A percentile compares a stretch with the other conserved stretches of the same genome.
Conservation (phyloP, 495 filamentous ascomycete species). For the Parathielavia hyrcaniae region DNA sequence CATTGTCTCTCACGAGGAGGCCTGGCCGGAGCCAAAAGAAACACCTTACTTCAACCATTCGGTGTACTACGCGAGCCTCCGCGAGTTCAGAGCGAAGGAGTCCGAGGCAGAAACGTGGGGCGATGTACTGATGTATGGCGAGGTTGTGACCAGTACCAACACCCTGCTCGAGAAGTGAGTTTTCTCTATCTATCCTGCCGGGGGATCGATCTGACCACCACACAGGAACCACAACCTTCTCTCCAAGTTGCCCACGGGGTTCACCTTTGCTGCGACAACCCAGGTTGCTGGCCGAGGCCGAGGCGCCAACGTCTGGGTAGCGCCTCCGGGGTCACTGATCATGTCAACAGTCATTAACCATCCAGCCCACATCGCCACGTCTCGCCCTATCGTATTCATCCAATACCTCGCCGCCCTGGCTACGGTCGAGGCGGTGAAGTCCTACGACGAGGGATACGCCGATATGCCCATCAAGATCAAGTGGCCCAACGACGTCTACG, state of each 20-base stretch:
- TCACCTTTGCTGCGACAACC: slow-evolving; percentile 84
- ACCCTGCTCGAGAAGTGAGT: slow-evolving; percentile 86
- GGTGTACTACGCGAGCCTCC: slow-evolving; percentile 67
- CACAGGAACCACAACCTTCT: slow-evolving; percentile 70
- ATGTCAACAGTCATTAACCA: slow-evolving; percentile 85
- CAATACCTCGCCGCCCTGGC: slow-evolving; percentile 91
- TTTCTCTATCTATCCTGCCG: too few relatives aligned
- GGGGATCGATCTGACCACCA: slow-evolving; percentile 5
- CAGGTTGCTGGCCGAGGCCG: slow-evolving; percentile 90
- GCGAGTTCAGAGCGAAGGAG: slow-evolving; percentile 53
- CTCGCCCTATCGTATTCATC: slow-evolving; percentile 84
- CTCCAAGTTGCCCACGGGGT: slow-evolving; percentile 67
- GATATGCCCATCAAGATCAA: slow-evolving; percentile 78
- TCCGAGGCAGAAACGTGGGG: slow-evolving; percentile 62
- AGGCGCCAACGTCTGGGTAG: slow-evolving; percentile 91
- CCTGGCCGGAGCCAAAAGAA: slow-evolving; percentile 63
- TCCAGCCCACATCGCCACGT: slow-evolving; percentile 57
- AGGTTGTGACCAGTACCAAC: slow-evolving; percentile 90
- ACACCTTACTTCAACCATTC: slow-evolving; percentile 88
- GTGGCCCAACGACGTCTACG: slow-evolving; percentile 98
- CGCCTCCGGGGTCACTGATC: slow-evolving; percentile 77
- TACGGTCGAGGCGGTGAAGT: slow-evolving; percentile 77
- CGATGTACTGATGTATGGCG: slow-evolving; percentile 73
- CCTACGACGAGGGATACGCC: slow-evolving; percentile 64
- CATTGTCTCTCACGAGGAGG: slow-evolving; percentile 61